Evolutionary conservation across 2,329 filamentous ascomycete species (phyloP).

Genomic region (Colletotrichum phormii): DNA sequence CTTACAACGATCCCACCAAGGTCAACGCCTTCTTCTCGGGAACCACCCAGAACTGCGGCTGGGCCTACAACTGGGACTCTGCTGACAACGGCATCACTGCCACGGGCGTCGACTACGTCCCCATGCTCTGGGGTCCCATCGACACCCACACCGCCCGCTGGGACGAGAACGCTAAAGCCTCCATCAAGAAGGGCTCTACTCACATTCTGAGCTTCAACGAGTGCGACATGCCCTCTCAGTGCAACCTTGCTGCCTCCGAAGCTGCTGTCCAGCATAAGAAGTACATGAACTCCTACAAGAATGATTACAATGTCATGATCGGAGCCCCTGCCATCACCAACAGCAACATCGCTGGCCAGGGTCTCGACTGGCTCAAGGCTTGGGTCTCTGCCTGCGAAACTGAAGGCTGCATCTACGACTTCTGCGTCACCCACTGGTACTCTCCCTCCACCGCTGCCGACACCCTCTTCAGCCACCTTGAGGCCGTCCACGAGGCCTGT

Average conservation of each 20-base stretch:
- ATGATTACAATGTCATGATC: conserved; percentile 63
- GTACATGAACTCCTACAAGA: conserved; percentile 67
- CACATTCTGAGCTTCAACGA: conserved; percentile 79
- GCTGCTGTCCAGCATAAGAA: conserved; percentile 66
- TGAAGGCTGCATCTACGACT: conserved; percentile 65
- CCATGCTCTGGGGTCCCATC: conserved; percentile 72
- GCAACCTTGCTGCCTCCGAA: conserved; percentile 63
- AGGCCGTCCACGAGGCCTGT: conserved; percentile 58
- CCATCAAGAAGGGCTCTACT: conserved; percentile 65
- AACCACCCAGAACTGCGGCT: conserved; percentile 58
- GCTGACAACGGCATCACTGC: conserved; percentile 52
- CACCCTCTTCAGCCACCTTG: conserved; percentile 67
- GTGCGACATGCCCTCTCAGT: conserved; percentile 71
- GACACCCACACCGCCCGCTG: conserved; percentile 60
- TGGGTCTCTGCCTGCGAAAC: conserved; percentile 65
- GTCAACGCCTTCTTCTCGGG: conserved; percentile 61
- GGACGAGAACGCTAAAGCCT: conserved; percentile 59
- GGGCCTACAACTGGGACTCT: conserved; percentile 78
- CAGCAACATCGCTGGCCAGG: conserved; percentile 60
- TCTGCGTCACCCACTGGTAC: conserved; percentile 75
- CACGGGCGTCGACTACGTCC: conserved; percentile 67
- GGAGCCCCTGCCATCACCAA: conserved; percentile 73
- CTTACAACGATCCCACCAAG: conserved; percentile 71
- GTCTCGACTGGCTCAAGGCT: conserved; percentile 65
- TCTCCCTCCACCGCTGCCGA: conserved; percentile 57